Base-by-base conservation (phyloP, 768 basidiomycete genomes). In the Suillus hirtellus region DNA sequence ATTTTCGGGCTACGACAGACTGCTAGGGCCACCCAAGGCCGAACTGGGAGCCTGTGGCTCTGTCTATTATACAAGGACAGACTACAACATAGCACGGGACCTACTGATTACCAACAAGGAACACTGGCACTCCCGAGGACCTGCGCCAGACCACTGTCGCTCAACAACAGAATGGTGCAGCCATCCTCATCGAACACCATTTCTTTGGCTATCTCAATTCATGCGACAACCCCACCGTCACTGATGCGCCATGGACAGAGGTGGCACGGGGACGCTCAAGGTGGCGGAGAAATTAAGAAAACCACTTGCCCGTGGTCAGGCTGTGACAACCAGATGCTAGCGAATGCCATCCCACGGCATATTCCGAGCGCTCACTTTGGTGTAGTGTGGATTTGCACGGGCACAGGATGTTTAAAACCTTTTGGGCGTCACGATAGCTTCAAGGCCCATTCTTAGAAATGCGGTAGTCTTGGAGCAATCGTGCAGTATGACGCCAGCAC, bases 251-350 rank as follows among this genome's bases (percentile, higher is more conserved):
- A 63, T 14, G 43, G 49, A 3, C 59, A 63, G n/a, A n/a, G 24
- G 5, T 60, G 59, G 59, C 63, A 63, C 31, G 5, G 34, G 27
- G 46, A 38, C 19, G 53, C 17, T 2, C 38, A 21, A 58, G 47
- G 46, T 10, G 44, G 34, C 19, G 35, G 50, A 11, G 40, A 6
- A 31, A 6, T 34, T 12, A 31, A 11, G 21, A 19, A 10, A n/a
- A 49, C 40, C 9, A 8, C 24, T 54, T 63, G 59, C 27, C 49
- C 38, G 2, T 63, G 63, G 63, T 37, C 2, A 8, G 59, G 63
- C 14, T 63, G 63, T n/a, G 27, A 14, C 21, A 63, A 9, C 7
- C 27, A 52, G 27, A 31, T 52, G 50, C 50, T 9, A 19, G 50
- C 50, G 9, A 34, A 17, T 2, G 31, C 4, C 17, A 31, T 52